These are phyloP conservation scores for Aureobasidium lini DNA, from an alignment of 2,329 filamentous ascomycete genomes.

Conservation along the genomic window DNA sequence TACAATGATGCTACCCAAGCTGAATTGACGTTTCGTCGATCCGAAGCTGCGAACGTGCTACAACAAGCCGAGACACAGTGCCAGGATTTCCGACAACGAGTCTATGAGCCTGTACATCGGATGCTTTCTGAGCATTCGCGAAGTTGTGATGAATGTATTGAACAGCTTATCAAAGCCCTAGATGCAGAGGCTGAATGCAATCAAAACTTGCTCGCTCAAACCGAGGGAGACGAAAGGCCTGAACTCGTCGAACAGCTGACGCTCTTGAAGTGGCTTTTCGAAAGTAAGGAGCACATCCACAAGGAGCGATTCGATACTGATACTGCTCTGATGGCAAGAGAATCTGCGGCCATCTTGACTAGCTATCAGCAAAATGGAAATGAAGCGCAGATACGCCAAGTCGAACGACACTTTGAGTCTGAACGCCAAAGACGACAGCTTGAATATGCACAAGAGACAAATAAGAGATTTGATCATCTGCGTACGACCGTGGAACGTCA, in stretches of 20 bases:
- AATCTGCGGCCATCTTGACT: slow-evolving; percentile 45
- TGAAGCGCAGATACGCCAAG: slow-evolving; percentile 31
- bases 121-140: slow-evolving; percentile 69
- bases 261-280: slow-evolving; percentile 93
- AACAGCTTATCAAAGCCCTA: slow-evolving; percentile 51
- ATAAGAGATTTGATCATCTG: slow-evolving; percentile 69
- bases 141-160: slow-evolving; percentile 68
- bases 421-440: slow-evolving; percentile 60
- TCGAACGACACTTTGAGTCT: slow-evolving; percentile 79
- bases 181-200: background rate
- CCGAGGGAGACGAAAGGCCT: slow-evolving; percentile 90
- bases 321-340: background rate
- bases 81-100: slow-evolving; percentile 60
- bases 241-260: slow-evolving; percentile 92
- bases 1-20: slow-evolving; percentile 69
- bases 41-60: slow-evolving; percentile 6
- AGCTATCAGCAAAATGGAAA: slow-evolving; percentile 46
- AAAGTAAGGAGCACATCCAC: slow-evolving; percentile 81
- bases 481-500: slow-evolving; percentile 73
- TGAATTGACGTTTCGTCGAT: slow-evolving; percentile 44
- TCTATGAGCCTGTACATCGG: slow-evolving; percentile 77
- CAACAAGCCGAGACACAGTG: slow-evolving; percentile 55
- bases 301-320: slow-evolving; percentile 72
- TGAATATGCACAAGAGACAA: slow-evolving; percentile 62
- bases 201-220: slow-evolving; percentile 65